Conservation (phyloP, 768 basidiomycete genomes). For the Neoboletus brunneissimus region DNA sequence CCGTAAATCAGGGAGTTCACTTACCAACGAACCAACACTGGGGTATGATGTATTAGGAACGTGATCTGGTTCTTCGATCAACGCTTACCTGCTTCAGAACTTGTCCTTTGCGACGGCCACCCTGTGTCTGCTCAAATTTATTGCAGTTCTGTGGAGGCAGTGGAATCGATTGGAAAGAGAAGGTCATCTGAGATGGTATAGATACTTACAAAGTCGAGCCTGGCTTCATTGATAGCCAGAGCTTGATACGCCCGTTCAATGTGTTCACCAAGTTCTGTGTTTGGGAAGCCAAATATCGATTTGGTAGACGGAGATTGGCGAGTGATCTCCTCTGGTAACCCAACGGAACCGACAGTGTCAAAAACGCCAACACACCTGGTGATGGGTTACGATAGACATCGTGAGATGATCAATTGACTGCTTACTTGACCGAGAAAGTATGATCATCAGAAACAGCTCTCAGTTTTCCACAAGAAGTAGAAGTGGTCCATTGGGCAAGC, state of each 20-base stretch:
- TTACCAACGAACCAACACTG: constrained; percentile 74
- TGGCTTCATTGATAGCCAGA: constrained; percentile 63
- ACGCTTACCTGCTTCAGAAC: constrained; percentile 55
- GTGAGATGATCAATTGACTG: background rate
- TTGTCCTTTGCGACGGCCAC: constrained; percentile 53
- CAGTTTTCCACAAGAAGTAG: constrained; percentile 49
- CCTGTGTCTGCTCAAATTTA: constrained; percentile 59
- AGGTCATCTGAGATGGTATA: background rate
- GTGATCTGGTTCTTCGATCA: background rate
- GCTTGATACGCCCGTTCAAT: constrained; percentile 67
- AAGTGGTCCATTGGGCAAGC: constrained; percentile 54
- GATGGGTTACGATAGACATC: background rate
- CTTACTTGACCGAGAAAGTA: constrained; percentile 63
- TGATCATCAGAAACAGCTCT: constrained; percentile 46
- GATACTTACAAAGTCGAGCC: constrained; percentile 62
- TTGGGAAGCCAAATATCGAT: constrained; percentile 64
- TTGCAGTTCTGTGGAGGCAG: constrained; percentile 46
- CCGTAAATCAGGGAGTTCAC: constrained; percentile 6
- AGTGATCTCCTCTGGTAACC: constrained; percentile 64
- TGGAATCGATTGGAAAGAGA: background rate
- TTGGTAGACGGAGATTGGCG: constrained; percentile 41
- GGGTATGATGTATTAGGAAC: constrained; percentile 6
- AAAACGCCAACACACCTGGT: constrained; percentile 68
- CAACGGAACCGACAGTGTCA: constrained; percentile 74
- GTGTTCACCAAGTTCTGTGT: constrained; percentile 58